These are phyloP conservation scores for Macrolepiota dolichaula DNA, from an alignment of 768 basidiomycete species.

Conservation along the genomic window DNA sequence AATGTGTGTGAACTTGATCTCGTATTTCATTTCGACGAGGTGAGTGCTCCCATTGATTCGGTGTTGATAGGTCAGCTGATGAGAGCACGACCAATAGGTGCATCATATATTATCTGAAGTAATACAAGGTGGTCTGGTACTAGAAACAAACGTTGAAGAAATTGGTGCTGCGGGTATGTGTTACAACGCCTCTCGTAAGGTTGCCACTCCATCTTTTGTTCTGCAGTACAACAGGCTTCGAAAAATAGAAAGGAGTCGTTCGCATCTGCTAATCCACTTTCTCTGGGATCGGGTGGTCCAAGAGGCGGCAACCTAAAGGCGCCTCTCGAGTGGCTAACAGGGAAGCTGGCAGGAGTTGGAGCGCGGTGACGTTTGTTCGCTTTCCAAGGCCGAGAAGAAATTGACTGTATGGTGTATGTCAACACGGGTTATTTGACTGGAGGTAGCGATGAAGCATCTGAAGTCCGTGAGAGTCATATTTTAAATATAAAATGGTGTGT, in stretches of 20 bases:
- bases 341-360: constrained; percentile 65
- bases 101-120: constrained; percentile 96
- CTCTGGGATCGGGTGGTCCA: constrained; percentile 64
- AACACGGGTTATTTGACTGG: neutral
- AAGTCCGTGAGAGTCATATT: neutral
- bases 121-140: constrained; percentile 92
- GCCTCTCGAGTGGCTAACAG: constrained; percentile 78
- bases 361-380: constrained; percentile 20
- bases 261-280: constrained; percentile 77
- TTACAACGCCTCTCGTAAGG: constrained; percentile 9
- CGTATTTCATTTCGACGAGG: constrained; percentile 99
- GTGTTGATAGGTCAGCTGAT: neutral
- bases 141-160: constrained; percentile 92
- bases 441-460: neutral
- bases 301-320: constrained; percentile 61
- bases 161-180: constrained; percentile 67
- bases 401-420: neutral
- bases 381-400: neutral
- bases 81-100: constrained; percentile 45
- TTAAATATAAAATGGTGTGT: neutral
- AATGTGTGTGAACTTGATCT: constrained; percentile 98
- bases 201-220: constrained; percentile 7
- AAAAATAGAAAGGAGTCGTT: constrained; percentile 77
- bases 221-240: constrained; percentile 63
- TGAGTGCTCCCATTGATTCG: constrained; percentile 26